These are phyloP conservation scores for Podosphaera xanthii DNA, from an alignment of 2,329 filamentous ascomycete genomes.

Conservation along the genomic window DNA sequence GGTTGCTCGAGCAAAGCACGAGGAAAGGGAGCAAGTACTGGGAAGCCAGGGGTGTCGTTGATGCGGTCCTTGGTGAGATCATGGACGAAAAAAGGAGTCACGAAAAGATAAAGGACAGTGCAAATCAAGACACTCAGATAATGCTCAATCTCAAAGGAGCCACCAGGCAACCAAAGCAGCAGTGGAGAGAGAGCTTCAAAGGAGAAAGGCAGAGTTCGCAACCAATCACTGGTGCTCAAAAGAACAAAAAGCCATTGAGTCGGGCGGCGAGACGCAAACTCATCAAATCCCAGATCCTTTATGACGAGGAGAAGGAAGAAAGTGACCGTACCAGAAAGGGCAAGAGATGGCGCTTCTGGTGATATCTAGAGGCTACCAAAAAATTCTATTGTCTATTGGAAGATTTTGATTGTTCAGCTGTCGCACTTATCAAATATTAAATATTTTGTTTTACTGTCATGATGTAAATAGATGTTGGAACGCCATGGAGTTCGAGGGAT, in stretches of 20 bases:
- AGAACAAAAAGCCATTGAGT: conserved; percentile 6
- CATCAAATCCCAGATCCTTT: conserved; percentile 32
- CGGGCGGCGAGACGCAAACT: conserved; percentile 23
- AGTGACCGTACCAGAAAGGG: conserved; percentile 14
- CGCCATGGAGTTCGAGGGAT: no score
- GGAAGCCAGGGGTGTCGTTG: conserved; percentile 5
- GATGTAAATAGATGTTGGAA: no score
- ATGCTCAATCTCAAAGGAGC: neutral
- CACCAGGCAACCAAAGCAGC: neutral
- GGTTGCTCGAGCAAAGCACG: conserved; percentile 4
- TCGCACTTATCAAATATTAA: no score
- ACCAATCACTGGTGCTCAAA: neutral
- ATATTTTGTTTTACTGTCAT: no score
- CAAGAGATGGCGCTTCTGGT: conserved; percentile 34
- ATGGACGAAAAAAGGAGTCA: neutral
- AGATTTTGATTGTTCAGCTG: neutral
- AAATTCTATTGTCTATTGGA: neutral
- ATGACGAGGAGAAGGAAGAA: conserved; percentile 19
- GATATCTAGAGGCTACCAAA: neutral
- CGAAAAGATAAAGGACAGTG: neutral
- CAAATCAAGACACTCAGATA: neutral
- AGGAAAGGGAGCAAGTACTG: conserved; percentile 1
- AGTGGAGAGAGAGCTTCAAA: conserved; percentile 17
- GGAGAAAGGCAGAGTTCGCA: conserved; percentile 12
- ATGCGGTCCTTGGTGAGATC: conserved; percentile 1